These are phyloP conservation scores for Melanomma pulvis-pyrius DNA, from an alignment of 495 filamentous ascomycete species.

Conservation along the genomic window DNA sequence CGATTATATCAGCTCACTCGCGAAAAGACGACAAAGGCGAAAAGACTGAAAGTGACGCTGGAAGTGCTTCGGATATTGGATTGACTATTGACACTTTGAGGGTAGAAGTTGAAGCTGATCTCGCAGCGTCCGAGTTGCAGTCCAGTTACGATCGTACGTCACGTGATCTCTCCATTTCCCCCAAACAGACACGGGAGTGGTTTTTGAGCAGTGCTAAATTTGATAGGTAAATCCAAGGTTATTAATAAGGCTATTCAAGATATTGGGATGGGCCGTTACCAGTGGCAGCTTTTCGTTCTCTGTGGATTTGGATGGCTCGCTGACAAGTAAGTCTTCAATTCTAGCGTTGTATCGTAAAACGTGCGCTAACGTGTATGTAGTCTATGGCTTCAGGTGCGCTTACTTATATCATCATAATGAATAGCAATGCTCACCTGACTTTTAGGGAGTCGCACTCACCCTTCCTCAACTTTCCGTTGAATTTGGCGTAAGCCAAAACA, in stretches of 20 bases:
- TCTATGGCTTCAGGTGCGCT: slow-evolving; percentile 22
- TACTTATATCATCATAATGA: neutral
- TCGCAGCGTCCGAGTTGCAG: slow-evolving; percentile 53
- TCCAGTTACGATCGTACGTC: slow-evolving; percentile 60
- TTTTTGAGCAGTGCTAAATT: neutral
- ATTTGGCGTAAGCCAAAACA: slow-evolving; percentile 54
- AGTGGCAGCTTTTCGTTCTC: slow-evolving; percentile 37
- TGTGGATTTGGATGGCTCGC: slow-evolving; percentile 41
- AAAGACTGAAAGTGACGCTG: slow-evolving; percentile 41
- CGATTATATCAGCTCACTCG: neutral
- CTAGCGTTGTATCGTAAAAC: neutral
- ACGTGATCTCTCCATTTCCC: neutral
- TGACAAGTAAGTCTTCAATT: slow-evolving; percentile 23
- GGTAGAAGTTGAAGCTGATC: slow-evolving; percentile 53
- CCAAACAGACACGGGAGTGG: neutral
- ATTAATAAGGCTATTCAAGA: slow-evolving; percentile 41
- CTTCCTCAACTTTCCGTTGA: slow-evolving; percentile 55
- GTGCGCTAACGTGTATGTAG: neutral
- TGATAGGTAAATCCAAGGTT: slow-evolving; percentile 56
- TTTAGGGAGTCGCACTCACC: slow-evolving; percentile 60
- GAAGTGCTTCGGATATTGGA: slow-evolving; percentile 32
- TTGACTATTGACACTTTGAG: slow-evolving; percentile 54
- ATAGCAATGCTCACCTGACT: neutral
- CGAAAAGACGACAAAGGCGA: slow-evolving; percentile 15
- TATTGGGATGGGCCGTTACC: slow-evolving; percentile 41